These are phyloP conservation scores for Elongisporangium undulatum DNA, from an alignment of 352 stramenopile genomes.

Conservation along the genomic window DNA sequence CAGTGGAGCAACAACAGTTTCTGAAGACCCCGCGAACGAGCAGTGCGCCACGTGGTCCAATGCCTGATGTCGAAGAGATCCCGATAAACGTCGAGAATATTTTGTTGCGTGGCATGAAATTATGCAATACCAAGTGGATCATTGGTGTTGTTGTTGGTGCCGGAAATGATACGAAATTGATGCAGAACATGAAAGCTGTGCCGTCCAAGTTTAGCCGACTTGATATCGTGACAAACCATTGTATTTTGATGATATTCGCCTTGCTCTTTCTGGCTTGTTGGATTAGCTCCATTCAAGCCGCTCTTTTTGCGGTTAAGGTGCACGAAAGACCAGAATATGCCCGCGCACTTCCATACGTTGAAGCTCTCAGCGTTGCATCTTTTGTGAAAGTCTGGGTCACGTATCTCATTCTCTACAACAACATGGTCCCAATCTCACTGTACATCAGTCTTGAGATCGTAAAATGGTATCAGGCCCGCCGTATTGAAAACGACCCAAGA, in stretches of 20 bases:
- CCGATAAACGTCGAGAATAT: constrained; percentile 80
- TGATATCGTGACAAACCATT: constrained; percentile 73
- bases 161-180: constrained; percentile 76
- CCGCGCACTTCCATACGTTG: constrained; percentile 23
- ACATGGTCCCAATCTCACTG: constrained; percentile 95
- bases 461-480: constrained; percentile 93
- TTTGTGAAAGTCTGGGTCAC: constrained; percentile 72
- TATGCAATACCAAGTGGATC: constrained; percentile 83
- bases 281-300: constrained; percentile 61
- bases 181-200: constrained; percentile 85
- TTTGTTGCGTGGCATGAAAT: constrained; percentile 72
- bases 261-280: constrained; percentile 68
- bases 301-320: constrained; percentile 35
- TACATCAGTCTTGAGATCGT: constrained; percentile 97
- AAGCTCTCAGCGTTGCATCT: constrained; percentile 22
- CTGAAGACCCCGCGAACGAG: neutral
- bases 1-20: constrained; percentile 1
- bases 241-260: constrained; percentile 81
- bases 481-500: constrained; percentile 86
- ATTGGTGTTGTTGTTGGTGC: constrained; percentile 75
- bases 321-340: constrained; percentile 15
- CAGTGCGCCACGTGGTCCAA: neutral
- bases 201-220: constrained; percentile 84
- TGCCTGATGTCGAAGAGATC: constrained; percentile 45
- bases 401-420: constrained; percentile 87